These are phyloP conservation scores for Circinella umbellata DNA, from an alignment of 371 early-diverging fungal genomes.

Conservation along the genomic window DNA sequence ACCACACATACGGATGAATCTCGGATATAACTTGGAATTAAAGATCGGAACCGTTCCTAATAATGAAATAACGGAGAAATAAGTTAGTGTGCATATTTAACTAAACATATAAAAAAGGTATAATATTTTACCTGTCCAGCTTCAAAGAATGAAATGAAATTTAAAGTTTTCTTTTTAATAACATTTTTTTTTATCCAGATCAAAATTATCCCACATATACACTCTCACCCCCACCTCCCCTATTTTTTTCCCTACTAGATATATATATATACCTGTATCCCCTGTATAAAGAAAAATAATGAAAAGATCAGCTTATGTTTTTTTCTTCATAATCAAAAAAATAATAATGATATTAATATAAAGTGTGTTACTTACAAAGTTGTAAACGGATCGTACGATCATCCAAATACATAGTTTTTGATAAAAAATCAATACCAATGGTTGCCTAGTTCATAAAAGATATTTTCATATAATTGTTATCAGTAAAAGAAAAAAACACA, in stretches of 20 bases:
- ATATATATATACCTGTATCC: conserved; percentile 99
- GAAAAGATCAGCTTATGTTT: background rate
- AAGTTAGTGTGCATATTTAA: background rate
- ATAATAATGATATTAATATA: background rate
- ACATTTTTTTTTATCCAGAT: background rate
- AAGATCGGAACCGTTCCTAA: conserved; percentile 93
- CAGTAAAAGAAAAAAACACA: too few relatives aligned
- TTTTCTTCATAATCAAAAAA: background rate
- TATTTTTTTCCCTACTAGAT: conserved; percentile 41
- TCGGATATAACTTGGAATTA: conserved; percentile 99
- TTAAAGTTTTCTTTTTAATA: too few relatives aligned
- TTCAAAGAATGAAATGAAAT: background rate
- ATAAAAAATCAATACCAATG: conserved; percentile 99
- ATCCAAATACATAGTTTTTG: conserved; percentile 99
- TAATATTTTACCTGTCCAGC: background rate
- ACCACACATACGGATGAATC: conserved; percentile 98
- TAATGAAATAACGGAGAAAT: background rate
- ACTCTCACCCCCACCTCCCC: background rate
- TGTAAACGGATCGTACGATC: conserved; percentile 97
- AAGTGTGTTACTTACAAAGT: conserved; percentile 61
- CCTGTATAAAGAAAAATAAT: conserved; percentile 37
- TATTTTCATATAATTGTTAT: too few relatives aligned
- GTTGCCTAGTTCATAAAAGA: conserved; percentile 77
- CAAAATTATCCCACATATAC: background rate
- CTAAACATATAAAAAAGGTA: background rate